Evolutionary conservation across 2,329 filamentous ascomycete genomes (phyloP), one percentile per base, ranked within the genome.

Genomic region (Domatiomyces globalis): DNA sequence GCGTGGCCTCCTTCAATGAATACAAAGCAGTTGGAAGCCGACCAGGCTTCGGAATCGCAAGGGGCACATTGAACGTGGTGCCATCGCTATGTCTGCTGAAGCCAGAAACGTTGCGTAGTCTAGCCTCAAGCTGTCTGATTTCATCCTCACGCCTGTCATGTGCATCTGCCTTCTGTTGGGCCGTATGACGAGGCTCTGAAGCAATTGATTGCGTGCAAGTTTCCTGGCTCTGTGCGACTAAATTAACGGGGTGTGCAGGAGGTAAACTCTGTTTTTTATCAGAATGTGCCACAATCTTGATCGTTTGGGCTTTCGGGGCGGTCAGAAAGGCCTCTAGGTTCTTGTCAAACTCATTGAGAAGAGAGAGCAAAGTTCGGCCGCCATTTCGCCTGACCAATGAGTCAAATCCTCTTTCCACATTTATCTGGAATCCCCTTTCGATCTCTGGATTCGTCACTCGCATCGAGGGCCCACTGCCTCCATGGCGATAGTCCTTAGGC

Each of bases 341-440:
- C 65, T 76, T 83, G 63, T 92, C 86, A 25, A 92, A 71, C 17
- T 76, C 76, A 61, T 86, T 84, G 56, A 84, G 75, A 56, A 84
- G 72, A 15, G 74, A 73, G 46, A 90, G 69, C 0, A 92, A 68
- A 0, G 83, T 86, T 5, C 69, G 74, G 4, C 69, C 69, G 43
- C 75, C 72, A 44, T 65, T 61, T 25, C 77, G 75, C 43, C 74
- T 66, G 0, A 79, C 78, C 48, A 90, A 73, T 42, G 68, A 72
- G 54, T 83, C 78, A 70, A 87, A 92, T 7, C 85, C 85, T 56
- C 72, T 75, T 63, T 88, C 84, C 39, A 92, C 77, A 66, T 89
- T 90, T 65, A 85, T 77, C 61, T 82, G 77, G 63, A 84, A 89
- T 1, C 80, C 83, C 54, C 81, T 72, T 2, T 81, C 82, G 60